phyloP scores from a whole-genome alignment of 2,329 filamentous ascomycete species.

The Mycosphaerella arachidis region DNA sequence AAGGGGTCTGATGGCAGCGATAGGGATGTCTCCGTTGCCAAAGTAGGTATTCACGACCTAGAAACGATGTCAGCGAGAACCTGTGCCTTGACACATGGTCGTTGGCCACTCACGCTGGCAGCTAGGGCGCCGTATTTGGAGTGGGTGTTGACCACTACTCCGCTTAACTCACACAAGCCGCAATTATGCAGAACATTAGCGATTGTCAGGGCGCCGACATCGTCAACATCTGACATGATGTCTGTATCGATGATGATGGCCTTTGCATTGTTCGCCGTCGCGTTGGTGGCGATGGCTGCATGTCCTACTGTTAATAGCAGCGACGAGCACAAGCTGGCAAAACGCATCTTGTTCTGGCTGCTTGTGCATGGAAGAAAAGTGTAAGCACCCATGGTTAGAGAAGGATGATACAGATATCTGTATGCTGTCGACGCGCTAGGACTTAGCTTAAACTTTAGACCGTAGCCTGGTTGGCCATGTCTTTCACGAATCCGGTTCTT shows the following conservation, averaged over 20 bases:
- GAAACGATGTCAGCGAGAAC: too few species aligned
- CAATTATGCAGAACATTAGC: conserved; percentile 22
- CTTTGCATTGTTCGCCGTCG: conserved; percentile 30
- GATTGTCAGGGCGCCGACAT: conserved; percentile 21
- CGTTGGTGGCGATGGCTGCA: not conserved
- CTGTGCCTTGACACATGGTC: too few species aligned
- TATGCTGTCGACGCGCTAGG: too few species aligned
- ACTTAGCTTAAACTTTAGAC: too few species aligned
- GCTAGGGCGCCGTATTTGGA: conserved; percentile 20
- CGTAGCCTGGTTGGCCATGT: too few species aligned
- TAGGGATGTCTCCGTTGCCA: conserved; percentile 17
- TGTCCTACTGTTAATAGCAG: not conserved
- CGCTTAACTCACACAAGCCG: conserved; percentile 17
- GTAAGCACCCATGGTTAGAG: too few species aligned
- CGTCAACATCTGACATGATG: conserved; percentile 21
- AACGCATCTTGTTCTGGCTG: too few species aligned
- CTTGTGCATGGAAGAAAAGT: too few species aligned
- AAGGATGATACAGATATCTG: too few species aligned
- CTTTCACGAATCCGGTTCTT: too few species aligned
- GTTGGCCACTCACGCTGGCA: conserved; percentile 9
- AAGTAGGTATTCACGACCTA: conserved; percentile 12
- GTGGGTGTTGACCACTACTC: conserved; percentile 19
- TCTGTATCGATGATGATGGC: conserved; percentile 40
- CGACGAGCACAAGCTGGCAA: too few species aligned
- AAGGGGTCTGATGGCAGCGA: conserved; percentile 19